Percentiles rank a stretch among this genome's conserved stretches.
phyloP scores from a whole-genome alignment of 176 grass and related monocot species.

The Neostapfia colusana region DNA sequence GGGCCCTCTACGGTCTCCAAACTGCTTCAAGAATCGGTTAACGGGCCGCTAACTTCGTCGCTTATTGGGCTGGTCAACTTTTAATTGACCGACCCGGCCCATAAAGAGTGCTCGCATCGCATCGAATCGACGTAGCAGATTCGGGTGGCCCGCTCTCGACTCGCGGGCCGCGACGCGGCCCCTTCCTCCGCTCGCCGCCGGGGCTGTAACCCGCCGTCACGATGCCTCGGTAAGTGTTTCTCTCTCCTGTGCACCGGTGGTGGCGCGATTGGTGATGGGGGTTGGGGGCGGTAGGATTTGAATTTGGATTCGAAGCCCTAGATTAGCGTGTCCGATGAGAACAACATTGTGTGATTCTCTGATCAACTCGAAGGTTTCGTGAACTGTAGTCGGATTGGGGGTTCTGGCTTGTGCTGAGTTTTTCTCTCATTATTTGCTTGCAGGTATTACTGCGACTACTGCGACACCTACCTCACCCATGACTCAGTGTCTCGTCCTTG shows the following conservation, averaged over 20 bases:
- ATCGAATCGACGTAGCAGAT: background rate
- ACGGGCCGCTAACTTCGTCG: background rate
- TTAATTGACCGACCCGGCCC: background rate
- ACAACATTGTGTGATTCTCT: background rate
- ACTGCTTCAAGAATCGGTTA: background rate
- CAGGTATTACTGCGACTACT: constrained; percentile 98
- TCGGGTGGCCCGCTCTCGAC: constrained; percentile 5
- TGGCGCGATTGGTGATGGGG: background rate
- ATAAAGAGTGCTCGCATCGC: background rate
- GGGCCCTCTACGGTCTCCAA: constrained; percentile 16
- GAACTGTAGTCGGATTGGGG: background rate
- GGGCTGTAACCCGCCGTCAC: too few species aligned
- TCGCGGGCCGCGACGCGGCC: constrained; percentile 8
- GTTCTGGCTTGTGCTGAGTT: background rate
- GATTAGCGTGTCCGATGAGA: background rate
- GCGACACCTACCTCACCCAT: constrained; percentile 94
- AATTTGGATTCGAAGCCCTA: constrained; percentile 41
- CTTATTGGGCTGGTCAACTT: background rate
- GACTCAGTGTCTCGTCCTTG: constrained; percentile 57
- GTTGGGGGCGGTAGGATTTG: background rate
- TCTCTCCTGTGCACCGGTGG: background rate
- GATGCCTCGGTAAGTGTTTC: constrained; percentile 52
- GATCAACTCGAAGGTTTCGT: background rate
- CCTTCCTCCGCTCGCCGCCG: background rate
- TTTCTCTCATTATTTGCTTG: constrained; percentile 29